Percentiles rank a stretch among this genome's conserved stretches.
Conservation (phyloP, 2,329 filamentous ascomycete species). For the Hypoxylon sp. region DNA sequence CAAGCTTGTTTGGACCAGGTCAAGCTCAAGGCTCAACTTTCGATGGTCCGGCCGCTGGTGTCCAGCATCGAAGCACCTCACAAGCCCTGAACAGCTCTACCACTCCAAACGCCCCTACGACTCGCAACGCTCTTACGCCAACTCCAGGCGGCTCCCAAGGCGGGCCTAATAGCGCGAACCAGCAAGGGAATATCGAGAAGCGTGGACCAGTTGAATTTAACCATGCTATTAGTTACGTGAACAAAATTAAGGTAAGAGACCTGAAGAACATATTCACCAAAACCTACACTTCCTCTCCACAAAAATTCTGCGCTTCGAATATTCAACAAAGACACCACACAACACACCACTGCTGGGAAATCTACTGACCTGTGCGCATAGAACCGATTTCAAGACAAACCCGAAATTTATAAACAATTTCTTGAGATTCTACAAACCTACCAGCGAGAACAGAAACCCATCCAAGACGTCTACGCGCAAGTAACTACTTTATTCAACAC, state of each 20-base stretch:
- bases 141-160: constrained; percentile 71
- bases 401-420: constrained; percentile 99
- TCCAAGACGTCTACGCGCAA: constrained; percentile 97
- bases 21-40: constrained; percentile 57
- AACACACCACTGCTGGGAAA: constrained; percentile 3
- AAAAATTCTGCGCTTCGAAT: constrained; percentile 22
- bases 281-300: constrained; percentile 15
- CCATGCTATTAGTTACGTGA: constrained; percentile 98
- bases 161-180: constrained; percentile 72
- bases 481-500: constrained; percentile 94
- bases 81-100: constrained; percentile 56
- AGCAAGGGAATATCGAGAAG: constrained; percentile 80
- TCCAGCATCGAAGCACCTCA: constrained; percentile 53
- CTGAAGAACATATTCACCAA: constrained; percentile 1
- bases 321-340: constrained; percentile 2
- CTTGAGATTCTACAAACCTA: constrained; percentile 98
- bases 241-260: constrained; percentile 92
- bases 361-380: constrained; percentile 57
- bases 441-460: constrained; percentile 96
- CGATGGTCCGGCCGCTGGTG: constrained; percentile 49
- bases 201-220: constrained; percentile 98
- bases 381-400: constrained; percentile 97
- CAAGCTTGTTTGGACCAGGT: constrained; percentile 63
- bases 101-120: constrained; percentile 61
- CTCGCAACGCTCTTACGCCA: constrained; percentile 71